Evolutionary conservation across 2,329 filamentous ascomycete genomes (phyloP).

Genomic region (Hypoxylon sp.): DNA sequence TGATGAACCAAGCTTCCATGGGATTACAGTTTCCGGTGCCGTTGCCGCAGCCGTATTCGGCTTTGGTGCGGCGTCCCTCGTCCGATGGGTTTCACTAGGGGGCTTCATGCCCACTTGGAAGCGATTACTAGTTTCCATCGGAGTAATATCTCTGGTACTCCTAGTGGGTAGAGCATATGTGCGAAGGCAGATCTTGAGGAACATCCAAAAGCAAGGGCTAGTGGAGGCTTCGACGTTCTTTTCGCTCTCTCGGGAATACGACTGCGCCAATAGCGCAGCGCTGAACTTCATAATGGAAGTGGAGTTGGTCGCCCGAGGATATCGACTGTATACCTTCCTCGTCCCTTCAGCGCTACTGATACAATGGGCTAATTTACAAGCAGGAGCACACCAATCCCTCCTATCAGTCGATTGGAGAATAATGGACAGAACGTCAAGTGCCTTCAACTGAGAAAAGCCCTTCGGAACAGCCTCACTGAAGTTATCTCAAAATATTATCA

Average conservation of each 20-base stretch:
- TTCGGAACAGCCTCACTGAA: slow-evolving; percentile 76
- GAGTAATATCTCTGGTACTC: slow-evolving; percentile 38
- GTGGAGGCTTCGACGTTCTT: slow-evolving; percentile 49
- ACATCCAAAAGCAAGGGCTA: slow-evolving; percentile 51
- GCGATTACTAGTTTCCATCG: slow-evolving; percentile 44
- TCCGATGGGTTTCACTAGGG: slow-evolving; percentile 49
- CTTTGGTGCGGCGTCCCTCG: slow-evolving; percentile 48
- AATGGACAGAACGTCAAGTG: slow-evolving; percentile 83
- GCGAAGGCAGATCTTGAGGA: slow-evolving; percentile 50
- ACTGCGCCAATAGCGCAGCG: slow-evolving; percentile 52
- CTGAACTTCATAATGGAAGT: slow-evolving; percentile 54
- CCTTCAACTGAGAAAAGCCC: slow-evolving; percentile 79
- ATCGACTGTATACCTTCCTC: slow-evolving; percentile 49
- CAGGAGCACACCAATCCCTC: slow-evolving; percentile 89
- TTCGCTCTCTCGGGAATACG: slow-evolving; percentile 49
- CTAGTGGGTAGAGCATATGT: slow-evolving; percentile 48
- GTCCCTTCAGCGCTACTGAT: neutral
- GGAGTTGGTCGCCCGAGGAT: slow-evolving; percentile 52
- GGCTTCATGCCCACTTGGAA: slow-evolving; percentile 49
- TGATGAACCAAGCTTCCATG: slow-evolving; percentile 45
- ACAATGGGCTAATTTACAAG: slow-evolving; percentile 32
- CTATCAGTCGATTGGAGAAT: slow-evolving; percentile 92
- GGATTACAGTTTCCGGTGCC: slow-evolving; percentile 49
- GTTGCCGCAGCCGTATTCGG: slow-evolving; percentile 50
- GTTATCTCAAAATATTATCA: slow-evolving; percentile 79